Conservation (phyloP, 2,329 filamentous ascomycete species). For the Lomentospora prolificans region DNA sequence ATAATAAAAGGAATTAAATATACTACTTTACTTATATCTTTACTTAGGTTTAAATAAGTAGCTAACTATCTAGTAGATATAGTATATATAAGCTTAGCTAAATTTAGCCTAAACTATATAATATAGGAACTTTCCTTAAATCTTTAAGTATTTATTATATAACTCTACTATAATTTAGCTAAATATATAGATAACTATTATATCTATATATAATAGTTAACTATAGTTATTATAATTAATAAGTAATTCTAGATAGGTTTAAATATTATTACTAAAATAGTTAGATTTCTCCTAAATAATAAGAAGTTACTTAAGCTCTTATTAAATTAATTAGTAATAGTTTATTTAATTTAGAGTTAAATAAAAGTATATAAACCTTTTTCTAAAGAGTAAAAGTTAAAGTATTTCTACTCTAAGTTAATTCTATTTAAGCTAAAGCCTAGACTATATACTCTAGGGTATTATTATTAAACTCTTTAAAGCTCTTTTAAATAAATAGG, state of each 20-base stretch:
- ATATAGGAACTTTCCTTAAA: not conserved
- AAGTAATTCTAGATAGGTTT: not conserved
- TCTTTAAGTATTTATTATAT: not conserved
- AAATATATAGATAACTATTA: not conserved
- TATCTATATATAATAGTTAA: too few species aligned
- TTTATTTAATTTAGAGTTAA: constrained; percentile 2
- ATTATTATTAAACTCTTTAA: too few species aligned
- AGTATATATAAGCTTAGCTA: not conserved
- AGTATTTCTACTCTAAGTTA: not conserved
- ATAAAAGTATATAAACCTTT: too few species aligned
- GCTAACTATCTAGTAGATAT: not conserved
- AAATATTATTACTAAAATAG: not conserved
- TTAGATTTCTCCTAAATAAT: too few species aligned
- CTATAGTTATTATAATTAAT: not conserved
- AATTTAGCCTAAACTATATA: not conserved
- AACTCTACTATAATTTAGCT: not conserved
- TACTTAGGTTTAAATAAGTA: not conserved
- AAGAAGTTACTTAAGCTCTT: not conserved
- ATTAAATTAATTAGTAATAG: not conserved
- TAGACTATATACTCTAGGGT: too few species aligned
- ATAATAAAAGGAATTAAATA: too few species aligned
- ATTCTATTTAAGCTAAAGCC: not conserved
- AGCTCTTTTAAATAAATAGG: too few species aligned
- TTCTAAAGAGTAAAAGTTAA: not conserved
- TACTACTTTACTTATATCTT: too few species aligned